Percentiles rank a stretch among this genome's conserved stretches.
phyloP scores from a whole-genome alignment of 371 early-diverging fungal genomes.

The Mortierella polycephala region DNA sequence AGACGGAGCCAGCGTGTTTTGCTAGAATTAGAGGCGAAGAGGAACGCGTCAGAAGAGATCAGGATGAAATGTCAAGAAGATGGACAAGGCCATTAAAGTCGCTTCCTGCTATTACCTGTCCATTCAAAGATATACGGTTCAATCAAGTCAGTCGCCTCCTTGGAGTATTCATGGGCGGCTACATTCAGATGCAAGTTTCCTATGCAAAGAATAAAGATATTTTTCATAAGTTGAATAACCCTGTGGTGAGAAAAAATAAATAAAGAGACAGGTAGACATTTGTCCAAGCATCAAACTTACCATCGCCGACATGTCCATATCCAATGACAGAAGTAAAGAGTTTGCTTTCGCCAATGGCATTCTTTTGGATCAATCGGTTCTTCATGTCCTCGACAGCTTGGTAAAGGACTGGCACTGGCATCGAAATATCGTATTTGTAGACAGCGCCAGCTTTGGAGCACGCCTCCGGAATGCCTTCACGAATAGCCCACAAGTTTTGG shows the following conservation, averaged over 20 bases:
- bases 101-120: conserved; percentile 65
- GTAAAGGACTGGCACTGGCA: conserved; percentile 90
- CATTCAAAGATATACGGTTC: conserved; percentile 97
- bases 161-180: conserved; percentile 70
- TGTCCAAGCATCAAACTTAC: conserved; percentile 22
- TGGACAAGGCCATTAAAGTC: not conserved
- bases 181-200: conserved; percentile 96
- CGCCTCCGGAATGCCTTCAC: conserved; percentile 95
- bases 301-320: conserved; percentile 93
- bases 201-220: conserved; percentile 2
- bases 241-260: not conserved
- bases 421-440: conserved; percentile 93
- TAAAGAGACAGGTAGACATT: not conserved
- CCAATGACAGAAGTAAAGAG: conserved; percentile 83
- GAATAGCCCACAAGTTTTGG: conserved; percentile 84
- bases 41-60: not conserved
- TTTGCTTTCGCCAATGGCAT: conserved; percentile 66
- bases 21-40: conserved; percentile 15
- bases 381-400: conserved; percentile 84
- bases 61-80: not conserved
- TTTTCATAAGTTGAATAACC: not conserved
- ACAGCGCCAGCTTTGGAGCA: conserved; percentile 84
- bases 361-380: conserved; percentile 66
- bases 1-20: conserved; percentile 65
- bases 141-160: conserved; percentile 71